Evolutionary conservation across 768 basidiomycete genomes (phyloP).

Genomic region (Hypholoma fasciculare): DNA sequence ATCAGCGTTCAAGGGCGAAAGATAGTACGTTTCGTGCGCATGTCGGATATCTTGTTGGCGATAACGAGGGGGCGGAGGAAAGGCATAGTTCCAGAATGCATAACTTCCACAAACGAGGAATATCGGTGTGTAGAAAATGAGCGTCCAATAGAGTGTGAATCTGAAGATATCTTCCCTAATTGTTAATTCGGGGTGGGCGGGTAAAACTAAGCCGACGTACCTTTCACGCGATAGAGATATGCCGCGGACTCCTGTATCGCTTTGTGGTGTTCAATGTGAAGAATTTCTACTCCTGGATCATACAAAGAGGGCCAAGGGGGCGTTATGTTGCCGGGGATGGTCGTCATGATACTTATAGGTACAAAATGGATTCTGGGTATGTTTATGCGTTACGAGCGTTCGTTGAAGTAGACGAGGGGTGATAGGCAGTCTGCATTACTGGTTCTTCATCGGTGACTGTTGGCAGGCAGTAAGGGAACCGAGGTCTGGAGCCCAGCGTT

Average conservation of each 20-base stretch:
- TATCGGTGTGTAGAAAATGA: constrained; percentile 50
- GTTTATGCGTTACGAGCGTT: neutral
- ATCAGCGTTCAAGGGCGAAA: constrained; percentile 6
- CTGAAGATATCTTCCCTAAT: constrained; percentile 44
- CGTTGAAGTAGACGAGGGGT: neutral
- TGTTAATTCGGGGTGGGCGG: neutral
- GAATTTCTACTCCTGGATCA: constrained; percentile 47
- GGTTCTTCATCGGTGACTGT: neutral
- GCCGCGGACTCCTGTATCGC: constrained; percentile 40
- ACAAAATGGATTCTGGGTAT: neutral
- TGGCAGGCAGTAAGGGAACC: no score
- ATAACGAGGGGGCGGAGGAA: constrained; percentile 34
- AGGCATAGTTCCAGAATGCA: constrained; percentile 53
- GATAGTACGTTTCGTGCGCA: constrained; percentile 12
- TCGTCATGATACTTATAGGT: constrained; percentile 7
- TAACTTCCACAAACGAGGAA: constrained; percentile 49
- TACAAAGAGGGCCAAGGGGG: constrained; percentile 54
- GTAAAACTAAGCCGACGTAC: constrained; percentile 18
- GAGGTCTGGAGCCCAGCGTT: no score
- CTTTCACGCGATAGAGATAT: constrained; percentile 43
- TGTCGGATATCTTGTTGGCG: neutral
- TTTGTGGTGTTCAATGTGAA: constrained; percentile 38
- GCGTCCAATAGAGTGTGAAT: constrained; percentile 54
- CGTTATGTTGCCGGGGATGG: constrained; percentile 13
- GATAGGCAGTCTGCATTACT: neutral